A percentile compares a stretch with the other conserved stretches of the same genome.
Conservation (phyloP, 345 rosid species). For the Salix purpurea region DNA sequence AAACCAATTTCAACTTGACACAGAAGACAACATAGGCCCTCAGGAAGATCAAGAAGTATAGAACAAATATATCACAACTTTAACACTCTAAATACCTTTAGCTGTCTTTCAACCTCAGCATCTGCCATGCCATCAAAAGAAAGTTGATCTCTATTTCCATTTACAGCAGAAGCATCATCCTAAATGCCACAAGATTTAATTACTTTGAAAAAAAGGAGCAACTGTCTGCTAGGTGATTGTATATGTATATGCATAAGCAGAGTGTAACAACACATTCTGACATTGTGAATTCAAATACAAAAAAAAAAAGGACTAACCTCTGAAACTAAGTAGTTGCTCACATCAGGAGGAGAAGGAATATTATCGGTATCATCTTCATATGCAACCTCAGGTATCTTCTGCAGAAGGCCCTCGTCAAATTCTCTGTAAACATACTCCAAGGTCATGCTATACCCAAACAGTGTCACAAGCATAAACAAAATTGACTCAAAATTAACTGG, state of each 20-base stretch:
- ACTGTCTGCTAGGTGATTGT: not conserved
- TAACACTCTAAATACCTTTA: constrained; percentile 49
- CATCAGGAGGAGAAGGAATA: constrained; percentile 89
- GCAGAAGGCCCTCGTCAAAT: constrained; percentile 86
- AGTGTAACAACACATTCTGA: not conserved
- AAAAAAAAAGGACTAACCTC: constrained; percentile 60
- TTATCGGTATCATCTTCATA: constrained; percentile 74
- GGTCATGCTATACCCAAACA: constrained; percentile 14
- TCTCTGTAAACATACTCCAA: constrained; percentile 57
- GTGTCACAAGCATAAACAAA: constrained; percentile 11
- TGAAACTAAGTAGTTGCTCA: constrained; percentile 80
- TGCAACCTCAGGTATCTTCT: constrained; percentile 61
- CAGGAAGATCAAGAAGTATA: not conserved
- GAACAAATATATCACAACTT: constrained; percentile 2
- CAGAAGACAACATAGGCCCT: not conserved
- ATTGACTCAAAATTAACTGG: constrained; percentile 6
- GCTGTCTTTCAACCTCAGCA: constrained; percentile 76
- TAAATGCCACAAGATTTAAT: constrained; percentile 28
- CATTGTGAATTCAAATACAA: not conserved
- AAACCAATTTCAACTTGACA: constrained; percentile 1
- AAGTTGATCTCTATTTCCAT: constrained; percentile 69
- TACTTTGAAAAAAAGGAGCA: not conserved
- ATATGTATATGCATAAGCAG: not conserved
- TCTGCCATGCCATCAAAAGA: constrained; percentile 81
- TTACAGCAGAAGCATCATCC: constrained; percentile 68